phyloP scores from a whole-genome alignment of 805 yeast species.

The Osmozyma mogii region DNA sequence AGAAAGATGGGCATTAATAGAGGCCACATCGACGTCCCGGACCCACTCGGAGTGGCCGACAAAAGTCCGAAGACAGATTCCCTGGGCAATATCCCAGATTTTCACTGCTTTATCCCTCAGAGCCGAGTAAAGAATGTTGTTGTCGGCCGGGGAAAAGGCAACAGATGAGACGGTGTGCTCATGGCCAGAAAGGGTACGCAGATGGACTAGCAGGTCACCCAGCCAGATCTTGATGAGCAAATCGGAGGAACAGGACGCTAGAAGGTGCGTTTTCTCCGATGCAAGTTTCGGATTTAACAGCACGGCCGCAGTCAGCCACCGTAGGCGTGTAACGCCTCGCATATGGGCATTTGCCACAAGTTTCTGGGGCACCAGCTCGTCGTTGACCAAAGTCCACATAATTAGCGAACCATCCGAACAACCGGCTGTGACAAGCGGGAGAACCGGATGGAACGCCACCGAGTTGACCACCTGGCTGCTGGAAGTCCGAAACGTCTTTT shows the following conservation, averaged over 20 bases:
- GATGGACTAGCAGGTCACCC: constrained; percentile 40
- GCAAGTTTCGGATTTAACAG: constrained; percentile 28
- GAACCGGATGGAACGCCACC: constrained; percentile 65
- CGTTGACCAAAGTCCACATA: constrained; percentile 56
- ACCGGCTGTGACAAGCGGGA: constrained; percentile 58
- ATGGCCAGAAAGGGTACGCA: constrained; percentile 71
- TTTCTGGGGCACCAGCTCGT: constrained; percentile 53
- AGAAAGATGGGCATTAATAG: constrained; percentile 11
- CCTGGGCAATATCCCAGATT: constrained; percentile 61
- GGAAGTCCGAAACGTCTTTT: constrained; percentile 45
- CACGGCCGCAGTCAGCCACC: constrained; percentile 40
- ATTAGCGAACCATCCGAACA: constrained; percentile 66
- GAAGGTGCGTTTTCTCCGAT: constrained; percentile 19
- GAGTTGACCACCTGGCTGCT: constrained; percentile 49
- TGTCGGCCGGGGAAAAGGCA: constrained; percentile 40
- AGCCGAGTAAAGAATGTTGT: constrained; percentile 46
- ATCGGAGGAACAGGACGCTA: constrained; percentile 48
- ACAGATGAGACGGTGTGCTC: constrained; percentile 76
- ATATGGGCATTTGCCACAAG: constrained; percentile 65
- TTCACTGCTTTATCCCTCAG: constrained; percentile 58
- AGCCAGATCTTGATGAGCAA: constrained; percentile 67
- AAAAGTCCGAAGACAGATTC: constrained; percentile 59
- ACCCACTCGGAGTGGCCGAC: constrained; percentile 90
- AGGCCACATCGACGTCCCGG: constrained; percentile 45
- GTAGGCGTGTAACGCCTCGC: constrained; percentile 51